phyloP scores from a whole-genome alignment of 371 early-diverging fungal genomes.

The Saksenaea vasiformis region DNA sequence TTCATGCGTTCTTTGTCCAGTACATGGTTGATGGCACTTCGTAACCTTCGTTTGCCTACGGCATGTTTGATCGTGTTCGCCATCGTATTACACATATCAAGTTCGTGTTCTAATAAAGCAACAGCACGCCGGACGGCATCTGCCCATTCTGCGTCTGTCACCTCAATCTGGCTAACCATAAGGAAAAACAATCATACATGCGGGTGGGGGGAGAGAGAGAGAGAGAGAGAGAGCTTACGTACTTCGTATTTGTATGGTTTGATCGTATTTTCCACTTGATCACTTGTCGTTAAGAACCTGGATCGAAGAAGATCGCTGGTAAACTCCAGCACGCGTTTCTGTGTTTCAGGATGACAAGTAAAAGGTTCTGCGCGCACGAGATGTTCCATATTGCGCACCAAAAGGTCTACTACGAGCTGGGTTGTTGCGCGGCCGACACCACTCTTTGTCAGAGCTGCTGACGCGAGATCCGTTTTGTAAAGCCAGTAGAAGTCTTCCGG shows the following conservation, averaged over 20 bases:
- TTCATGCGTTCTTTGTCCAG: constrained; percentile 59
- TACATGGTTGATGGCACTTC: constrained; percentile 75
- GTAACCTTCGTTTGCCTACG: constrained; percentile 80
- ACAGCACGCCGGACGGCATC: constrained; percentile 85
- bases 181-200: too few relatives aligned
- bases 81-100: constrained; percentile 72
- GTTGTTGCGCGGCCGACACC: constrained; percentile 93
- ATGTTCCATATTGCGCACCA: constrained; percentile 81
- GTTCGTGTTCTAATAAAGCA: constrained; percentile 73
- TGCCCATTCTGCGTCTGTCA: constrained; percentile 90
- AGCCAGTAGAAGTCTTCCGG: constrained; percentile 77
- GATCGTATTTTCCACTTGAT: constrained; percentile 98
- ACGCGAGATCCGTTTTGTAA: constrained; percentile 78
- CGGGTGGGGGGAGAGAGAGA: too few relatives aligned
- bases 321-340: constrained; percentile 77
- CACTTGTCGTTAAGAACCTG: constrained; percentile 86
- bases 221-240: background rate
- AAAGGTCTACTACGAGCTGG: constrained; percentile 86
- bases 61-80: constrained; percentile 72
- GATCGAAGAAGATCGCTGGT: constrained; percentile 80
- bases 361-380: constrained; percentile 84
- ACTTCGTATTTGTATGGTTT: constrained; percentile 96
- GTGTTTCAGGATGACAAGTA: constrained; percentile 81
- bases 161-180: constrained; percentile 65
- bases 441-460: constrained; percentile 88